phyloP scores from a whole-genome alignment of 1,284 basidiomycete genomes.

The Melampsora larici-populina region DNA sequence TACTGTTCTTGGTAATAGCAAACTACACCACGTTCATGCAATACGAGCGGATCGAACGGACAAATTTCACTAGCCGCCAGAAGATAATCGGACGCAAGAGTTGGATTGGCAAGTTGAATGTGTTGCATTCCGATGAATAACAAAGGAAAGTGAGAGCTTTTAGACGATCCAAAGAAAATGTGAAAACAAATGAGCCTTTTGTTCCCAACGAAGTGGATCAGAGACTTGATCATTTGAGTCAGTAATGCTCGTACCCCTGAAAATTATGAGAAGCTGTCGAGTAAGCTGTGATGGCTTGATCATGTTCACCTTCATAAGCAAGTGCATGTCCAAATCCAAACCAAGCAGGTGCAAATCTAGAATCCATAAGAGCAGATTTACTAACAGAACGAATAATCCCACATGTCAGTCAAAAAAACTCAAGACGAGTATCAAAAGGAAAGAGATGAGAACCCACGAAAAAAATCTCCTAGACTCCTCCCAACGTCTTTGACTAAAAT shows the following conservation, averaged over 20 bases:
- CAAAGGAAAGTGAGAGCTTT: constrained; percentile 82
- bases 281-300: constrained; percentile 96
- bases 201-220: not conserved
- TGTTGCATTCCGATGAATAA: constrained; percentile 99
- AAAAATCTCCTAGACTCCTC: constrained; percentile 85
- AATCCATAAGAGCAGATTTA: constrained; percentile 95
- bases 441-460: constrained; percentile 60
- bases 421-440: not conserved
- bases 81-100: constrained; percentile 80
- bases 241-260: constrained; percentile 65
- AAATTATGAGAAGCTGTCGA: constrained; percentile 93
- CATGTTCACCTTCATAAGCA: constrained; percentile 93
- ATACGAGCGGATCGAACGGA: constrained; percentile 76
- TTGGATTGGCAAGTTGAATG: constrained; percentile 77
- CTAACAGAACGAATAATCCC: constrained; percentile 60
- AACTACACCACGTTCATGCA: constrained; percentile 91
- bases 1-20: constrained; percentile 79
- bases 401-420: too few relatives aligned
- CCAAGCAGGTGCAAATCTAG: constrained; percentile 93
- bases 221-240: constrained; percentile 48
- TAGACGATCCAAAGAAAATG: constrained; percentile 44
- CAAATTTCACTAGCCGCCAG: constrained; percentile 75
- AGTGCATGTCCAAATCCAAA: constrained; percentile 96
- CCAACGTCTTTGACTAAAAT: constrained; percentile 79
- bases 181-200: constrained; percentile 2